Evolutionary conservation across 164 flowering plant genomes (phyloP), one percentile per base, ranked within the genome.

Genomic region (Dillenia suffruticosa): DNA sequence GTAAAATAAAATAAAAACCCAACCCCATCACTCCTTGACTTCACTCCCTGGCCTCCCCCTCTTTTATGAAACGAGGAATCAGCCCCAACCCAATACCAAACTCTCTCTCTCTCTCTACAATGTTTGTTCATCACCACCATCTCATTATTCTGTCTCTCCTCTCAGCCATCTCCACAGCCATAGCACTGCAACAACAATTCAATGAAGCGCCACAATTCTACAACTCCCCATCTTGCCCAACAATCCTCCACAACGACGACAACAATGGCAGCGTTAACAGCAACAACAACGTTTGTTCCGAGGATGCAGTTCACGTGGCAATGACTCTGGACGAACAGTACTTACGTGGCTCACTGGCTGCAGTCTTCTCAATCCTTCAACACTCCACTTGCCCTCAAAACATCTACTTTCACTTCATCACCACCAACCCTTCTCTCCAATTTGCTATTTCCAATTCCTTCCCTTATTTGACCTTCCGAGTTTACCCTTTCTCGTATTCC

Each of bases 301-400:
- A 68, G 13, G 46, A 71, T 0, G 74, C 77, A 9, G 80, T 87
- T 26, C 87, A 88, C 63, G 87, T 90, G 10, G 94, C 97, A 10
- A 88, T 90, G 97, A 90, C 94, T 0, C 79, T 90, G 19, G 97
- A 90, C 75, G 74, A 72, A 2, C 66, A 87, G 40, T 90, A 90
- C 71, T 71, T 88, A 51, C 82, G 97, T 0, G 97, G 97, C 14
- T 84, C 97, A 13, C 78, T 90, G 89, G 97, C 97, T 0, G 97
- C 92, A 0, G 74, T 90, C 59, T 77, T 83, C 49, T 90, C 97
- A 8, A 80, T 88, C 56, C 84, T 90, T 51, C 97, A 88, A 49
- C 97, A 90, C 75, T 73, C 94, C n/a, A 76, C 90, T 12, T 90
- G 97, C 68, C 97, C 97, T 0, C 76, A 88, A 46, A 86, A 90